These are phyloP conservation scores for Coprinopsis marcescibilis DNA, from an alignment of 768 basidiomycete genomes.

Conservation along the genomic window DNA sequence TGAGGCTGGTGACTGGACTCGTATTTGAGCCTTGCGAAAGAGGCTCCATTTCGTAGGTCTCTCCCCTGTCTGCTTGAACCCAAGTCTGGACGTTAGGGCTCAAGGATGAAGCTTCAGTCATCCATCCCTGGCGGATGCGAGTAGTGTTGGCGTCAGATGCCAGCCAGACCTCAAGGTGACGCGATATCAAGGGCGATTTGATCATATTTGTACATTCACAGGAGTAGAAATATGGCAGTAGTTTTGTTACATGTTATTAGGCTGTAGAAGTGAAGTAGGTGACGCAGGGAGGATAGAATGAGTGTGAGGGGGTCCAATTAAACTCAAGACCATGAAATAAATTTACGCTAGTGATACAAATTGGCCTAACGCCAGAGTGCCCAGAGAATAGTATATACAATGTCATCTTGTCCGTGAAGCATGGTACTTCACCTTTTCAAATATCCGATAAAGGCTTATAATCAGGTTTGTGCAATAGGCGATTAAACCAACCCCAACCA, in stretches of 20 bases:
- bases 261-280: background rate
- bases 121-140: constrained; percentile 1
- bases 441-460: constrained; percentile 80
- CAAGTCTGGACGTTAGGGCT: background rate
- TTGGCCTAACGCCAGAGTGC: background rate
- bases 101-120: background rate
- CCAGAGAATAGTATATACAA: background rate
- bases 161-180: too few relatives aligned
- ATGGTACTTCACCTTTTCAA: constrained; percentile 83
- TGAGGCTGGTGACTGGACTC: background rate
- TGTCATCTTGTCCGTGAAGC: constrained; percentile 16
- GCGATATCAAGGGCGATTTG: constrained; percentile 5
- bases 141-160: background rate
- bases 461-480: constrained; percentile 82
- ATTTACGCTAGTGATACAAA: too few relatives aligned
- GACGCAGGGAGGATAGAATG: background rate
- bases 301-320: background rate
- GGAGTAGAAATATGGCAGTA: background rate
- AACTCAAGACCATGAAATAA: too few relatives aligned
- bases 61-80: background rate
- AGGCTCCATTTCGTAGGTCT: constrained; percentile 19
- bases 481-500: constrained; percentile 71
- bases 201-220: background rate
- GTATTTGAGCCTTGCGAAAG: constrained; percentile 9
- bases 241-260: background rate